These are phyloP conservation scores for Apiotrichum sp. DNA, from an alignment of 1,284 basidiomycete genomes.

Conservation along the genomic window DNA sequence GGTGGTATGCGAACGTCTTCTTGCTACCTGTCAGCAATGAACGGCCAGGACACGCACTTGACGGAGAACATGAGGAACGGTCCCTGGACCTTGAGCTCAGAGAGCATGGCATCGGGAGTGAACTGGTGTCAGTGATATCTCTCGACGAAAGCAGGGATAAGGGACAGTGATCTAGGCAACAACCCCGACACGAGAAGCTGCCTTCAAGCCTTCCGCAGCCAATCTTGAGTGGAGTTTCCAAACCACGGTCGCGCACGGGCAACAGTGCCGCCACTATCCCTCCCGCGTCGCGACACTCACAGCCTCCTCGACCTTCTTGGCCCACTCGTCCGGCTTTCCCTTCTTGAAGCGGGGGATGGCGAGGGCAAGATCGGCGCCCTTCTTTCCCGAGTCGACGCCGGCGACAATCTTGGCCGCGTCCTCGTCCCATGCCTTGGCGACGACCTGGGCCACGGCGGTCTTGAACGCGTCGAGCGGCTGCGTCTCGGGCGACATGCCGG, in stretches of 20 bases:
- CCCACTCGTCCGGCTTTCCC: slow-evolving; percentile 72
- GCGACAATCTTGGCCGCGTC: slow-evolving; percentile 68
- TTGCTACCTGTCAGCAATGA: slow-evolving; percentile 24
- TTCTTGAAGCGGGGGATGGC: slow-evolving; percentile 87
- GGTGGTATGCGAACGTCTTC: slow-evolving; percentile 63
- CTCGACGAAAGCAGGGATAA: too few relatives aligned
- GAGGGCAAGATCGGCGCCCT: slow-evolving; percentile 85
- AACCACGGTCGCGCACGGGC: too few relatives aligned
- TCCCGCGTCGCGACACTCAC: slow-evolving; percentile 50
- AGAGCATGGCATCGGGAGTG: slow-evolving; percentile 51
- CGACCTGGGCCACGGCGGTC: slow-evolving; percentile 69
- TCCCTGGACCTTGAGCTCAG: slow-evolving; percentile 57
- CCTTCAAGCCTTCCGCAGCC: too few relatives aligned
- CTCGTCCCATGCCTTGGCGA: slow-evolving; percentile 64
- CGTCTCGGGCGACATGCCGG: slow-evolving; percentile 64
- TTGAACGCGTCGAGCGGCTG: slow-evolving; percentile 78
- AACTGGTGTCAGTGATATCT: slow-evolving; percentile 52
- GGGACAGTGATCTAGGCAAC: too few relatives aligned
- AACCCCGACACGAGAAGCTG: too few relatives aligned
- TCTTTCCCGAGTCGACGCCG: slow-evolving; percentile 82
- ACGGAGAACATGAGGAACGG: slow-evolving; percentile 78
- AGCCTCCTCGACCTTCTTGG: slow-evolving; percentile 63
- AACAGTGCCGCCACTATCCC: too few relatives aligned
- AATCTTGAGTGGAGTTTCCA: too few relatives aligned
- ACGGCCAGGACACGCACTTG: slow-evolving; percentile 44